Evolutionary conservation across 192 early-diverging fungal genomes (phyloP).

Genomic region (Coemansia sp.): DNA sequence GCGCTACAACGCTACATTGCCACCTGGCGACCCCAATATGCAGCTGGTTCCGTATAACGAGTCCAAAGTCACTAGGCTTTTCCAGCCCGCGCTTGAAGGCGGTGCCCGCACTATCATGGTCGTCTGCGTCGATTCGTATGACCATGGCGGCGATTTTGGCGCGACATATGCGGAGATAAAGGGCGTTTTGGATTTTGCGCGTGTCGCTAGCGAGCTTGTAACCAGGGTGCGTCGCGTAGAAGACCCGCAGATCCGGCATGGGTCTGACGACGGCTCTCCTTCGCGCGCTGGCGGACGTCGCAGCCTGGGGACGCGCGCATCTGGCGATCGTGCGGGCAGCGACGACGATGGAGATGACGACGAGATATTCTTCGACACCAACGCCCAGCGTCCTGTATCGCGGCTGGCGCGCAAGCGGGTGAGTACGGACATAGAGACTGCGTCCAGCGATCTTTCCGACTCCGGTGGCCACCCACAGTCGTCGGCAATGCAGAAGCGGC

Average conservation of each 20-base stretch:
- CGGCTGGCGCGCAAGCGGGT: constrained; percentile 15
- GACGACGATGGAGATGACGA: constrained; percentile 22
- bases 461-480: not conserved
- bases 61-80: constrained; percentile 66
- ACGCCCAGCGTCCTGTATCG: not conserved
- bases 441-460: constrained; percentile 20
- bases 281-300: not conserved
- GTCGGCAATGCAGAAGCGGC: constrained; percentile 23
- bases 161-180: constrained; percentile 37
- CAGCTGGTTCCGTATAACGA: constrained; percentile 64
- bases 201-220: constrained; percentile 58
- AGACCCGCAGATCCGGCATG: constrained; percentile 12
- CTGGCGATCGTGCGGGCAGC: constrained; percentile 4
- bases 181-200: constrained; percentile 62
- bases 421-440: constrained; percentile 1
- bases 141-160: constrained; percentile 53
- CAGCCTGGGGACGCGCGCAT: not conserved
- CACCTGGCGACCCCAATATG: constrained; percentile 1
- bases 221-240: constrained; percentile 49
- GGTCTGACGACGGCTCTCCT: not conserved
- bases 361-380: constrained; percentile 41
- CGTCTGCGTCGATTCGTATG: constrained; percentile 61
- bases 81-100: constrained; percentile 61
- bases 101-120: constrained; percentile 61
- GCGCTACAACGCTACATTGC: constrained; percentile 49